Evolutionary conservation across 129 eudicot genomes (phyloP), one percentile per base, ranked within the genome.

Genomic region (Logfia minima): DNA sequence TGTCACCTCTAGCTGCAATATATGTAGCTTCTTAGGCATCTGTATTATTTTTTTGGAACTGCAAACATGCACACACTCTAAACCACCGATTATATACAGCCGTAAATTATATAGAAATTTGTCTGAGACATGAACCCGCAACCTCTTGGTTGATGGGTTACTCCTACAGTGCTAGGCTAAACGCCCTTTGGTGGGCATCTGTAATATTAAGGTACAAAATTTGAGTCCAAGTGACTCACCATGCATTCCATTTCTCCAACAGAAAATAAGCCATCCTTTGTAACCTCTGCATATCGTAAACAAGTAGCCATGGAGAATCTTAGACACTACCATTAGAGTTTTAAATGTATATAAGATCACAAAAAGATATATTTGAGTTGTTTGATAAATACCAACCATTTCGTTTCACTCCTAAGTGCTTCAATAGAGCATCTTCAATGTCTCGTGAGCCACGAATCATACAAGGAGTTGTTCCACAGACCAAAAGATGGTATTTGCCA

Each of bases 171-270:
- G 39, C 39, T 35, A 35, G 39, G 39, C 39, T 35, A 35, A 35
- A 35, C 8, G 39, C 39, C 39, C 6, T 35, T 61, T 21, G 6
- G 2, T 11, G 34, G n/a, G 0, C 1, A 48, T 48, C 55, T 48
- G n/a, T 32, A 56, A 39, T 39, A n/a, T 26, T 5, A 23, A 55
- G 39, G 29, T 22, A 62, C 19, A 35, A 8, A 77, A 2, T 23
- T 43, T 28, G 19, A 28, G 17, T 59, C 55, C 75, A 31, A 59
- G 52, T 59, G 37, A 81, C 93, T 85, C 56, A 95, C 99, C 99
- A 95, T 95, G 88, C 99, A 95, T 77, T 95, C 99, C 99, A 95
- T 95, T 88, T 95, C 99, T 82, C 99, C 99, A 79, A 95, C 99
- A 82, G 99, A 95, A 85, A 95, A 95, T 79, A 95, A 79, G 76